These are phyloP conservation scores for Amylocystis lapponica DNA, from an alignment of 768 basidiomycete species.

Conservation along the genomic window DNA sequence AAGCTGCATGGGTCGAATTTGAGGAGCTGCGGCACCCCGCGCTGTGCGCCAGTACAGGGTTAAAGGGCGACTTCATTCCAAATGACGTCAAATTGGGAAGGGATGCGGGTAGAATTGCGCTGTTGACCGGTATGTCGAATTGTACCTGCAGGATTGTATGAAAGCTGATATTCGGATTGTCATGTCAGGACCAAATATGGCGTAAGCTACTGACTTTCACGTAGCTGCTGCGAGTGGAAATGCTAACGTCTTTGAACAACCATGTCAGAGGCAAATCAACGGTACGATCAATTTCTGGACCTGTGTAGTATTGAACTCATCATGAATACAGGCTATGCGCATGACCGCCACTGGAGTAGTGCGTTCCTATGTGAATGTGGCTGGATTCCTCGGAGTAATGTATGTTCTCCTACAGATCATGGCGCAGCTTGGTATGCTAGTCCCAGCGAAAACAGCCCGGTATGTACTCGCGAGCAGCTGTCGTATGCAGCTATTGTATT, in stretches of 20 bases:
- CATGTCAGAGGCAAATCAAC: slow-evolving; percentile 68
- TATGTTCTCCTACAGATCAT: slow-evolving; percentile 50
- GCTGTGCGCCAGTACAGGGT: slow-evolving; percentile 54
- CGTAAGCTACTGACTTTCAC: slow-evolving; percentile 36
- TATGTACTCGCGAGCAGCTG: slow-evolving; percentile 25
- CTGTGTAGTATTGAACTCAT: too few species aligned
- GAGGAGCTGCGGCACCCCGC: slow-evolving; percentile 87
- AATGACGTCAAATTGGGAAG: slow-evolving; percentile 88
- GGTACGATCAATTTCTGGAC: slow-evolving; percentile 30
- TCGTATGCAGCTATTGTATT: background rate
- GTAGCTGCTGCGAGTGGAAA: slow-evolving; percentile 1
- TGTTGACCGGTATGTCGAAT: slow-evolving; percentile 66
- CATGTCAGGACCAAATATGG: slow-evolving; percentile 77
- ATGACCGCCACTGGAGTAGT: slow-evolving; percentile 95
- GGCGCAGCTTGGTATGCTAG: slow-evolving; percentile 94
- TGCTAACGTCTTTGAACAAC: background rate
- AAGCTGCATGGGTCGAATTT: slow-evolving; percentile 81
- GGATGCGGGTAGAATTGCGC: slow-evolving; percentile 63
- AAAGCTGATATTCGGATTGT: slow-evolving; percentile 1
- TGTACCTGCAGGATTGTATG: background rate
- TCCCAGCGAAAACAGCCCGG: slow-evolving; percentile 81
- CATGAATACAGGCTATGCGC: slow-evolving; percentile 59
- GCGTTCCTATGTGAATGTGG: slow-evolving; percentile 18
- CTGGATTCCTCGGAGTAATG: background rate
- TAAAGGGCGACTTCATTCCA: slow-evolving; percentile 77